Base-by-base conservation (phyloP, 2,329 filamentous ascomycete genomes). In the Fusarium sp. region DNA sequence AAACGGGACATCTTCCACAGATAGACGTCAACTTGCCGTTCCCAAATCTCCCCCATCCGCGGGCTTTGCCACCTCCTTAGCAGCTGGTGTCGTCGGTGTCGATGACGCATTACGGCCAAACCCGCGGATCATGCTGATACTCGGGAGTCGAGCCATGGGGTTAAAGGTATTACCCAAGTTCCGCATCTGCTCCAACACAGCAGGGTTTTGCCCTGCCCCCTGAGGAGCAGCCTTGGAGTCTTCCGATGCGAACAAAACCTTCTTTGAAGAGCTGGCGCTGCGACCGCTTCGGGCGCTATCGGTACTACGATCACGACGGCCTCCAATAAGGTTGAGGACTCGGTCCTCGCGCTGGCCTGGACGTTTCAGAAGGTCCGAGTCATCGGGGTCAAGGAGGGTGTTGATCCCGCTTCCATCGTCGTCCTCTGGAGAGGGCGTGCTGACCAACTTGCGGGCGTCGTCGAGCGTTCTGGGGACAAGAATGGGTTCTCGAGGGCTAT, bases 401-500 rank as follows among this genome's bases (percentile, higher is more conserved):
- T 84, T 88, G 41, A 86, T 82, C 39, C 87, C 90, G 73, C 87
- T 88, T n/a, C 86, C 82, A 9, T 89, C 88, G 39, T 90, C 88
- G 39, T 91, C 89, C 3, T 90, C 89, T 0, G 82, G 87, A 13
- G 89, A 84, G 37, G 92, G 90, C 1, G 92, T 92, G 75, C 90
- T 93, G 68, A 99, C 92, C 11, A 99, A 88, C 78, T 94, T 95
- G 48, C 94, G 88, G 15, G 95, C 96, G 75, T 99, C 96, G 73
- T 97, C 96, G 0, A 99, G 84, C 2, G 96, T 99, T 75, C 94
- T 95, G 2, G 96, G 96, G 0, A 97, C 86, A 7, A 89, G 81
- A 3, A 90, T 86, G 15, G 87, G 82, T 27, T 81, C 78, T 30
- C 77, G 76, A 9, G 79, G 76, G 12, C 77, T 72, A 12, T 86